A percentile compares a stretch with the other conserved stretches of the same genome.
phyloP scores from a whole-genome alignment of 2,329 filamentous ascomycete genomes.

The Capronia coronata region DNA sequence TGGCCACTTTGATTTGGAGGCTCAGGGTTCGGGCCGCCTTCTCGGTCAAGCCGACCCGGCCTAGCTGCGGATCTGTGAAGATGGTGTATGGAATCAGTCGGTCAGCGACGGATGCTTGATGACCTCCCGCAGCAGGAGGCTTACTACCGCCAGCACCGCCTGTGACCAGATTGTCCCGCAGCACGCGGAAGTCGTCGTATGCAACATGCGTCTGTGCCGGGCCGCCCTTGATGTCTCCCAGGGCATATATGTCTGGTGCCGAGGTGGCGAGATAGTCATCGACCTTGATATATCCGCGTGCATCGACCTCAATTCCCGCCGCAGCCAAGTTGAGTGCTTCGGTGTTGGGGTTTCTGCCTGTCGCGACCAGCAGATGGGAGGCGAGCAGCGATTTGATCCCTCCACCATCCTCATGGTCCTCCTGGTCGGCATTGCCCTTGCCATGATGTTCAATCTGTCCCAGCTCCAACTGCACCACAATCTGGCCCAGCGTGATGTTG shows the following conservation, averaged over 20 bases:
- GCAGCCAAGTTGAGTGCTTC: constrained; percentile 39
- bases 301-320: constrained; percentile 39
- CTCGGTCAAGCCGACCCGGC: constrained; percentile 46
- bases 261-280: constrained; percentile 43
- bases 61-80: constrained; percentile 51
- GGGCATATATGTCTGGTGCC: constrained; percentile 40
- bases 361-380: constrained; percentile 47
- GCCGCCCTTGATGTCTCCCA: constrained; percentile 49
- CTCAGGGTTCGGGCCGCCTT: constrained; percentile 32
- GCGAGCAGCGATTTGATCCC: constrained; percentile 29
- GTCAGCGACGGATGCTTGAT: constrained; percentile 30
- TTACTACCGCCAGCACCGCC: neutral
- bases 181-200: constrained; percentile 51
- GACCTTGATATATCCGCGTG: constrained; percentile 41
- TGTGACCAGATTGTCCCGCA: constrained; percentile 42
- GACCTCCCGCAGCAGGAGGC: neutral
- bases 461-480: constrained; percentile 22
- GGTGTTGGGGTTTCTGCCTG: constrained; percentile 48
- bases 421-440: neutral
- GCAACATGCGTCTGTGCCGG: constrained; percentile 53
- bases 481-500: constrained; percentile 28
- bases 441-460: neutral
- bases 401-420: neutral
- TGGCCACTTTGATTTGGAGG: constrained; percentile 38
- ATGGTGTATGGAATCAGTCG: constrained; percentile 44